These are phyloP conservation scores for Candida qinlingensis DNA, from an alignment of 805 yeast species.

Conservation along the genomic window DNA sequence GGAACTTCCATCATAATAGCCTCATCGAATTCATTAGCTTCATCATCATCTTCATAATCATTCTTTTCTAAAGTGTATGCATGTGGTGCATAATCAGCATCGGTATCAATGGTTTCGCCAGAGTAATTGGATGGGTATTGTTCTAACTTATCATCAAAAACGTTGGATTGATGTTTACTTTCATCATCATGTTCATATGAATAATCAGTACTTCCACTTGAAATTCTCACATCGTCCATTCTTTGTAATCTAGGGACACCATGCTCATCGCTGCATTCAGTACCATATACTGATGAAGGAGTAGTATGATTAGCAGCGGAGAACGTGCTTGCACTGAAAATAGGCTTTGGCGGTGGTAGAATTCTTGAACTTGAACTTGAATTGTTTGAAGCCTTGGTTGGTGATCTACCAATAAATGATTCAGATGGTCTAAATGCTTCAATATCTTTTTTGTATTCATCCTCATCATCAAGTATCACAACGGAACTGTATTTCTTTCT, in stretches of 20 bases:
- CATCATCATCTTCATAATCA: constrained; percentile 11
- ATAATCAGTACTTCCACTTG: constrained; percentile 27
- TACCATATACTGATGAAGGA: not conserved
- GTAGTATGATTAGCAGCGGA: constrained; percentile 43
- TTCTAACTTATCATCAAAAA: constrained; percentile 20
- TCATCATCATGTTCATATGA: constrained; percentile 8
- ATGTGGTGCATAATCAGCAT: not conserved
- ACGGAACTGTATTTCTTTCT: constrained; percentile 49
- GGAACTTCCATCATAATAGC: constrained; percentile 39
- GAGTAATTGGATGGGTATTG: constrained; percentile 18
- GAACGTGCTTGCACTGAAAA: constrained; percentile 55
- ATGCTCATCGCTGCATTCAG: not conserved
- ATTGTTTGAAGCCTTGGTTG: constrained; percentile 26
- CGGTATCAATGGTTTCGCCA: constrained; percentile 37
- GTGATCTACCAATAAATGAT: constrained; percentile 27
- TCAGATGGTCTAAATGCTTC: constrained; percentile 7
- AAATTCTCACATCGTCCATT: constrained; percentile 23
- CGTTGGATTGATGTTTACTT: not conserved
- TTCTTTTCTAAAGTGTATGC: constrained; percentile 2
- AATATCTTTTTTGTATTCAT: constrained; percentile 28
- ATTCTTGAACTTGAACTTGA: constrained; percentile 32
- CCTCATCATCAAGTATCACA: constrained; percentile 39
- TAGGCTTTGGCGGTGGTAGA: constrained; percentile 60
- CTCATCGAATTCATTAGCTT: constrained; percentile 35
- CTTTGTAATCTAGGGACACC: constrained; percentile 12